Evolutionary conservation across 495 filamentous ascomycete genomes (phyloP).

Genomic region (Penicillium paxilli): DNA sequence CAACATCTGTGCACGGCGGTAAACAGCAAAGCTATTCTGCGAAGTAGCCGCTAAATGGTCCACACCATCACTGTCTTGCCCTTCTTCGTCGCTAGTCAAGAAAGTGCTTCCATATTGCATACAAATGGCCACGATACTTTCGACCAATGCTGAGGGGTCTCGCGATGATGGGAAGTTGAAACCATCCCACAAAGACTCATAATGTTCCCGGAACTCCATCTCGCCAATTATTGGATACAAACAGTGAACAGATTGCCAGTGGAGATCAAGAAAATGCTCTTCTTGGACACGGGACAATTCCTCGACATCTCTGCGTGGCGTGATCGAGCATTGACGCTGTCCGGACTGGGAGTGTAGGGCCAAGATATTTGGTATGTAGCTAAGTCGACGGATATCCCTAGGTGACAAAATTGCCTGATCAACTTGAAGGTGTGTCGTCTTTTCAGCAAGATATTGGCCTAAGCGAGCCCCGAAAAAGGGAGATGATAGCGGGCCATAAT

Average conservation of each 20-base stretch:
- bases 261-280: constrained; percentile 48
- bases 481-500: constrained; percentile 32
- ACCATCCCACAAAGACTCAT: constrained; percentile 40
- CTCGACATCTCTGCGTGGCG: neutral
- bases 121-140: constrained; percentile 13
- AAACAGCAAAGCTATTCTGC: constrained; percentile 4
- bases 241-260: constrained; percentile 49
- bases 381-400: neutral
- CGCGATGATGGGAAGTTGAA: neutral
- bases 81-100: neutral
- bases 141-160: constrained; percentile 8
- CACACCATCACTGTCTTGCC: neutral
- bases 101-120: constrained; percentile 10
- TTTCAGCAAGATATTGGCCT: constrained; percentile 27
- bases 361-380: neutral
- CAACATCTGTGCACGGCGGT: constrained; percentile 9
- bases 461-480: constrained; percentile 30
- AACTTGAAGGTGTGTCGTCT: constrained; percentile 1
- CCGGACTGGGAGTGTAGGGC: neutral
- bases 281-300: constrained; percentile 35
- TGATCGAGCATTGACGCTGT: neutral
- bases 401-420: neutral
- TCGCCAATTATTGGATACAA: constrained; percentile 41
- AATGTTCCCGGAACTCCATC: constrained; percentile 42
- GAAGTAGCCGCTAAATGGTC: neutral